phyloP scores from a whole-genome alignment of 345 rosid species.

The Populus deltoides region DNA sequence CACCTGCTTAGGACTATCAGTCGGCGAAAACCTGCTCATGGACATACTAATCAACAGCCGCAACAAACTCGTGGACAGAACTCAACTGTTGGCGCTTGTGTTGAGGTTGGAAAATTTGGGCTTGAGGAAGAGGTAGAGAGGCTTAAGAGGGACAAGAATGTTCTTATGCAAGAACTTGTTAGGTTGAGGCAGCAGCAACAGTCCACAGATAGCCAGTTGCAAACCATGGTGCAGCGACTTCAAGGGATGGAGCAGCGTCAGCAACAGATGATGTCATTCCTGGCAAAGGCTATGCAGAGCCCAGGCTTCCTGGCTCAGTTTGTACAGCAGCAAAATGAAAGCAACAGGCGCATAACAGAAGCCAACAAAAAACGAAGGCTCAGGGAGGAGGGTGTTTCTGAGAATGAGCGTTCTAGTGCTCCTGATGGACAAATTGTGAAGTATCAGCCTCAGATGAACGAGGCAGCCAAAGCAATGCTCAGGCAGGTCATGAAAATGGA shows the following conservation, averaged over 20 bases:
- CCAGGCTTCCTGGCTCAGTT: slow-evolving; percentile 92
- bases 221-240: slow-evolving; percentile 82
- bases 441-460: slow-evolving; percentile 76
- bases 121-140: slow-evolving; percentile 95
- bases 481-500: slow-evolving; percentile 63
- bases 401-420: slow-evolving; percentile 44
- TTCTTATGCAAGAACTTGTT: slow-evolving; percentile 97
- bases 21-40: slow-evolving; percentile 84
- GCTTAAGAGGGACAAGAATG: slow-evolving; percentile 97
- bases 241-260: slow-evolving; percentile 99
- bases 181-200: slow-evolving; percentile 95
- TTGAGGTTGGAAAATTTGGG: slow-evolving; percentile 98
- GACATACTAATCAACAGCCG: slow-evolving; percentile 57
- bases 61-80: slow-evolving; percentile 64
- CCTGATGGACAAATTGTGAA: slow-evolving; percentile 89
- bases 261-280: slow-evolving; percentile 95
- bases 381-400: slow-evolving; percentile 57
- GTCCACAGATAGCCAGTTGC: slow-evolving; percentile 81
- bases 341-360: slow-evolving; percentile 69
- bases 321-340: slow-evolving; percentile 91
- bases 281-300: slow-evolving; percentile 92
- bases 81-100: slow-evolving; percentile 81
- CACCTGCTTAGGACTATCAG: slow-evolving; percentile 72
- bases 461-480: slow-evolving; percentile 66
- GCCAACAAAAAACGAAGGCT: slow-evolving; percentile 86